Evolutionary conservation across 169 alveolate genomes (phyloP), one percentile per base, ranked within the genome.

Genomic region (Plasmodium falciparum): DNA sequence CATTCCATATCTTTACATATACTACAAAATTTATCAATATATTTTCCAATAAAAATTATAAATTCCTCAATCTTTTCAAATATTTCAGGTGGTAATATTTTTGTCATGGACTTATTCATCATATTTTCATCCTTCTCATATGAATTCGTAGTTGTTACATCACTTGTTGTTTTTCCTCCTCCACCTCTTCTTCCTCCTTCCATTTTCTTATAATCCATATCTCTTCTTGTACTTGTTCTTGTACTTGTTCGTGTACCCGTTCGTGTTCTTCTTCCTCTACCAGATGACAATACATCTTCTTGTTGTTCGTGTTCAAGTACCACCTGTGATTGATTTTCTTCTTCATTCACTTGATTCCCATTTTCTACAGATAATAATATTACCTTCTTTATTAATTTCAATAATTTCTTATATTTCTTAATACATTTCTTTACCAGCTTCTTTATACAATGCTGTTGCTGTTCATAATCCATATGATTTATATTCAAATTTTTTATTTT

Each of bases 351-450:
- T 39, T 39, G 47, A 39, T 39, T 39, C n/a, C 33, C 26, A 5
- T n/a, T 73, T 54, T 15, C 69, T 13, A 5, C n/a, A 13, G 58
- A 54, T 12, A 65, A 45, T 5, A 20, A 54, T 15, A 71, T 12
- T 6, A 83, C 76, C 47, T 69, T 83, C 20, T 69, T 83, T 17
- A 83, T 83, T 15, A 83, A 49, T 49, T 69, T 83, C 12, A 83
- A 72, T 54, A 83, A 58, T 63, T 83, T 83, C 58, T 83, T 83
- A 62, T 83, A 56, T 66, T 83, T 83, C 39, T 83, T 83, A 20
- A 83, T 43, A 49, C 26, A 70, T 49, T 69, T 83, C 50, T 83
- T 83, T 47, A 73, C 66, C 15, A 83, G 13, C 52, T 83, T 83
- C 49, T 83, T 83, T 61, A 83, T 83, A 49, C 85, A 69, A 49